Evolutionary conservation across 106 monocot genomes (phyloP).

Genomic region (Dioscorea zingiberensis): DNA sequence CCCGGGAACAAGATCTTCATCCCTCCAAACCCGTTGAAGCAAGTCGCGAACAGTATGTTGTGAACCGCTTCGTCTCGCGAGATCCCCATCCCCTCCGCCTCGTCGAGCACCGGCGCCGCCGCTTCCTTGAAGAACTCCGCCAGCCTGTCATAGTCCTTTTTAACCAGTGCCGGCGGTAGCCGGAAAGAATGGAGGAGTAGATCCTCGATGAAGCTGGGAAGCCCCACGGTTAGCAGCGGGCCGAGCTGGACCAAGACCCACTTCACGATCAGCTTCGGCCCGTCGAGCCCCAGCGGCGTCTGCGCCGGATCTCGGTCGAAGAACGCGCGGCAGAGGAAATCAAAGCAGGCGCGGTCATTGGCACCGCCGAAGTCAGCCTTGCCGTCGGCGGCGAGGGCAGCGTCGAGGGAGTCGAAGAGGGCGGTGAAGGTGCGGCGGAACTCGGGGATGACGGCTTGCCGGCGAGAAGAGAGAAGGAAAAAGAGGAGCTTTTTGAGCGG

Average conservation of each 20-base stretch:
- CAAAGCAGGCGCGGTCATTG: conserved; percentile 68
- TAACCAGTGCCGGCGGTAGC: conserved; percentile 51
- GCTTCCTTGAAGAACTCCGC: conserved; percentile 58
- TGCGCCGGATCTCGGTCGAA: conserved; percentile 46
- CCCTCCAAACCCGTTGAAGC: conserved; percentile 92
- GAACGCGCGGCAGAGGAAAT: conserved; percentile 48
- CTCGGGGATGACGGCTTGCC: conserved; percentile 49
- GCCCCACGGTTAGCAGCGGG: conserved; percentile 63
- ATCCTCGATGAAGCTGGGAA: conserved; percentile 61
- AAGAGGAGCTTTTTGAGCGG: conserved; percentile 68
- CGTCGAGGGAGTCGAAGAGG: conserved; percentile 52
- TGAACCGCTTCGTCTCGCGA: conserved; percentile 77
- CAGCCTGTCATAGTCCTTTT: conserved; percentile 51
- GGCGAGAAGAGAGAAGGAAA: conserved; percentile 51
- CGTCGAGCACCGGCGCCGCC: conserved; percentile 41
- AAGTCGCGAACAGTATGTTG: conserved; percentile 71
- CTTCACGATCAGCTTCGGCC: conserved; percentile 49
- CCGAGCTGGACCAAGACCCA: conserved; percentile 82
- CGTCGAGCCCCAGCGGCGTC: conserved; percentile 46
- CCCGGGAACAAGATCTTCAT: conserved; percentile 75
- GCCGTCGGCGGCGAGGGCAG: conserved; percentile 39
- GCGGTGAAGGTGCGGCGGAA: conserved; percentile 48
- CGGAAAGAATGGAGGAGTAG: conserved; percentile 48
- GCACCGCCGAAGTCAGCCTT: conserved; percentile 59
- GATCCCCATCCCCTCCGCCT: conserved; percentile 64